Evolutionary conservation across 352 stramenopile species (phyloP).

Genomic region (Globisporangium cystogenes): DNA sequence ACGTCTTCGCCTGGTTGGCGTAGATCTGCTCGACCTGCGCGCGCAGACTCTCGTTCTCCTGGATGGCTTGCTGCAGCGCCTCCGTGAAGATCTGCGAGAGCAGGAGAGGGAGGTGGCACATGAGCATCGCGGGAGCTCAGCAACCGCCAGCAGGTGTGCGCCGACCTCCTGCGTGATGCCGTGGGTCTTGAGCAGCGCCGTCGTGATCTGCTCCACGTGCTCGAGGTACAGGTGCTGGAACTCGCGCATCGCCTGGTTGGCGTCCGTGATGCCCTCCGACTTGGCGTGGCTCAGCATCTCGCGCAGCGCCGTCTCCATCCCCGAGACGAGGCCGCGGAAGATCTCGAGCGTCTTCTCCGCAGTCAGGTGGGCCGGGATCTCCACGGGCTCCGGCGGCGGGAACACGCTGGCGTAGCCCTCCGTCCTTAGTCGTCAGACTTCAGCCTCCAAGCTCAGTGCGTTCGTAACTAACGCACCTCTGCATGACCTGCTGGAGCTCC

Average conservation of each 20-base stretch:
- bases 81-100: conserved; percentile 37
- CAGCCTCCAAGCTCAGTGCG: too few species aligned
- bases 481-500: conserved; percentile 67
- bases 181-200: conserved; percentile 57
- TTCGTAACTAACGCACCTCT: conserved; percentile 41
- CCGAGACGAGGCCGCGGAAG: conserved; percentile 53
- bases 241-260: conserved; percentile 61
- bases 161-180: conserved; percentile 56
- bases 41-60: conserved; percentile 56
- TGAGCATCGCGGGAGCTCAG: too few species aligned
- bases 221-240: conserved; percentile 73
- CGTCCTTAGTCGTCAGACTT: too few species aligned
- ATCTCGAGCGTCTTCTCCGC: conserved; percentile 65
- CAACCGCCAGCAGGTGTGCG: neutral
- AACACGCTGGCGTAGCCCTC: conserved; percentile 33
- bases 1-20: conserved; percentile 58
- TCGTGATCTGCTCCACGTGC: conserved; percentile 65
- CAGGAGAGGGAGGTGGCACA: neutral
- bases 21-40: conserved; percentile 71
- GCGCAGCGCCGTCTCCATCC: conserved; percentile 74
- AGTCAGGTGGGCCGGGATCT: conserved; percentile 65
- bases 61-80: conserved; percentile 64
- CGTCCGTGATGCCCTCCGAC: conserved; percentile 67
- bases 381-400: conserved; percentile 37
- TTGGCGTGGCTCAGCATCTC: conserved; percentile 71